Evolutionary conservation across 495 filamentous ascomycete genomes (phyloP).

Genomic region (Aspergillus carlsbadensis): DNA sequence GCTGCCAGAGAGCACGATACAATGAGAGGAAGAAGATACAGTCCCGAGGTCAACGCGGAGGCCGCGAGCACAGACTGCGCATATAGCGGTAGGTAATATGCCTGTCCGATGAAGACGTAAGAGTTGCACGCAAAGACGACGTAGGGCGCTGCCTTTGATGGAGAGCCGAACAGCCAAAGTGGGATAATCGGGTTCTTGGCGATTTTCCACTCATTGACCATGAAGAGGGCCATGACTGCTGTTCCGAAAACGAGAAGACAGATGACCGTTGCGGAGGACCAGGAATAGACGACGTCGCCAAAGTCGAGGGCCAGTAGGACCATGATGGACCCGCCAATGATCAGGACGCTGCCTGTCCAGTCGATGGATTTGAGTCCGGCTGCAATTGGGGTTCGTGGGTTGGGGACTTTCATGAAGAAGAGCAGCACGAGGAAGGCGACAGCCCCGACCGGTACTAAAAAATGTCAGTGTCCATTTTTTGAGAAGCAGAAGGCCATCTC

Average conservation of each 20-base stretch:
- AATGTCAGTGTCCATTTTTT: no score
- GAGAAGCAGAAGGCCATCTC: no score
- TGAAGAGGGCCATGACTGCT: no score
- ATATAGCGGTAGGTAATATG: constrained; percentile 10
- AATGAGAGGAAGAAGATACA: no score
- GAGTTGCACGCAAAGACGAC: neutral
- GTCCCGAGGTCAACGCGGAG: neutral
- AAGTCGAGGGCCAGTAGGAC: constrained; percentile 62
- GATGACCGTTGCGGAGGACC: constrained; percentile 52
- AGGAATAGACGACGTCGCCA: constrained; percentile 66
- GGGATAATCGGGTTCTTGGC: constrained; percentile 72
- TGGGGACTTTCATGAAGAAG: no score
- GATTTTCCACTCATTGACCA: constrained; percentile 59
- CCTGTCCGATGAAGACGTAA: neutral
- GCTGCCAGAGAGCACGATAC: no score
- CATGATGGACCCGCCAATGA: constrained; percentile 67
- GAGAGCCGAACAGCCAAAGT: constrained; percentile 51
- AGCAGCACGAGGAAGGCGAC: no score
- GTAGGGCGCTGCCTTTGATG: neutral
- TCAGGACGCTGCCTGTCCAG: constrained; percentile 23
- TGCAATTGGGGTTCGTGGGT: no score
- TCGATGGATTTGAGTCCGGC: no score
- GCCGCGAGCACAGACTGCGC: neutral
- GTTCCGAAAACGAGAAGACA: constrained; percentile 63
- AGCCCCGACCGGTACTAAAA: no score